Conservation (phyloP, 352 stramenopile species). For the Phytopythium chamaehyphon region DNA sequence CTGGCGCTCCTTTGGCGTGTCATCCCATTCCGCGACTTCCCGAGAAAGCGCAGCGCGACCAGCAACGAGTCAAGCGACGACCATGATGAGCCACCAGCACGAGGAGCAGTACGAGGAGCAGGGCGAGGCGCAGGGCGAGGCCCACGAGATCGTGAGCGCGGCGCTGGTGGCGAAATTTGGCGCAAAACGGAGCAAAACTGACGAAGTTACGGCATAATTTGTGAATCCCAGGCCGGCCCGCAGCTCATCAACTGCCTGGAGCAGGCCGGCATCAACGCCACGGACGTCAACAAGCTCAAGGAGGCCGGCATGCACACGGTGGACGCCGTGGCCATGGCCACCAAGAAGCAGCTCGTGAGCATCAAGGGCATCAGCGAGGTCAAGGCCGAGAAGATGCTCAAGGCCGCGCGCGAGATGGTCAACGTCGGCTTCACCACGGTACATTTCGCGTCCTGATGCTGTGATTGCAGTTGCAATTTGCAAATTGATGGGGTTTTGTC, state of each 20-base stretch:
- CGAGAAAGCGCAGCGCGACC: not conserved
- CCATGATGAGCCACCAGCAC: slow-evolving; percentile 32
- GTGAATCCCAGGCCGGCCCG: slow-evolving; percentile 24
- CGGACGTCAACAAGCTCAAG: slow-evolving; percentile 98
- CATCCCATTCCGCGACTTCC: not conserved
- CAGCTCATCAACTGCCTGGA: slow-evolving; percentile 90
- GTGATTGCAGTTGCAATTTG: too few relatives aligned
- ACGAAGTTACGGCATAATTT: not conserved
- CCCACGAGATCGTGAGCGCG: slow-evolving; percentile 37
- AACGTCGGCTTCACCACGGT: slow-evolving; percentile 99
- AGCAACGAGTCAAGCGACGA: not conserved
- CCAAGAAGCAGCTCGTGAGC: slow-evolving; percentile 94
- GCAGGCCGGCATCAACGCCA: slow-evolving; percentile 95
- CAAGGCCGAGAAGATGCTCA: slow-evolving; percentile 98
- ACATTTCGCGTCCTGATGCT: slow-evolving; percentile 5
- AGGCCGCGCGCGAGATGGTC: slow-evolving; percentile 96
- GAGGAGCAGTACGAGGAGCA: slow-evolving; percentile 42
- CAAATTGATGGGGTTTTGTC: not conserved
- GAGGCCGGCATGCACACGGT: slow-evolving; percentile 97
- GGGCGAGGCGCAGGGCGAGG: slow-evolving; percentile 24
- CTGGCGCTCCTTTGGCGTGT: not conserved
- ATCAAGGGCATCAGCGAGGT: slow-evolving; percentile 99
- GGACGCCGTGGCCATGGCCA: slow-evolving; percentile 97
- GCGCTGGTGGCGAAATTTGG: too few relatives aligned
- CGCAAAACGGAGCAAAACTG: not conserved